phyloP scores from a whole-genome alignment of 1,284 basidiomycete species.

The Quambalaria eucalypti region DNA sequence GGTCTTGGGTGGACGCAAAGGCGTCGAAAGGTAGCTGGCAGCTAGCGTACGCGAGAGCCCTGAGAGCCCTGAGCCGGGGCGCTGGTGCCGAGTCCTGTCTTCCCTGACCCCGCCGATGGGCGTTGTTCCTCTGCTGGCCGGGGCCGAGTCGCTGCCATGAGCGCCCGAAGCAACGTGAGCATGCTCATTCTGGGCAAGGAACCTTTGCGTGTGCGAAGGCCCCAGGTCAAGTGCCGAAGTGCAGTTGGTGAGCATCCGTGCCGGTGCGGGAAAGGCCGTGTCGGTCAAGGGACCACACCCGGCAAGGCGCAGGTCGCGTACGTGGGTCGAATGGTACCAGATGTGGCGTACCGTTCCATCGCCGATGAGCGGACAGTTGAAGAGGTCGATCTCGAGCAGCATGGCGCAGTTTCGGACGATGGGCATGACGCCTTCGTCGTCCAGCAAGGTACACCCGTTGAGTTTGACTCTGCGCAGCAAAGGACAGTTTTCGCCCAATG shows the following conservation, averaged over 20 bases:
- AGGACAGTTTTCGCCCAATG: conserved; percentile 68
- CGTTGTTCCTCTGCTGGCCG: conserved; percentile 20
- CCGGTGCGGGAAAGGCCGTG: conserved; percentile 67
- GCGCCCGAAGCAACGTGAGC: background rate
- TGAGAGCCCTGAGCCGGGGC: background rate
- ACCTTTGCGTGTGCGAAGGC: background rate
- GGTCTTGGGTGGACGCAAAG: background rate
- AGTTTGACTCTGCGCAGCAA: conserved; percentile 58
- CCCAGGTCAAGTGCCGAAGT: background rate
- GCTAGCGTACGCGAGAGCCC: conserved; percentile 4
- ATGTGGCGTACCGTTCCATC: conserved; percentile 71
- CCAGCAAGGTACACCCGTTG: conserved; percentile 29
- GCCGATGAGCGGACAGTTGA: conserved; percentile 69
- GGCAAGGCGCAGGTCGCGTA: conserved; percentile 83
- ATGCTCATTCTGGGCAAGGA: background rate
- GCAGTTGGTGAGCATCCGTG: background rate
- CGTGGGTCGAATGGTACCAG: conserved; percentile 67
- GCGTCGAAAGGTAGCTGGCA: background rate
- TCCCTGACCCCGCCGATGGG: conserved; percentile 8
- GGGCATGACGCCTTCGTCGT: conserved; percentile 27
- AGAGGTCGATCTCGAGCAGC: conserved; percentile 86
- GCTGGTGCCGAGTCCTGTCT: no score
- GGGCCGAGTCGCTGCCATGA: conserved; percentile 18
- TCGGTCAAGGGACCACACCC: conserved; percentile 73
- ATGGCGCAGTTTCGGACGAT: conserved; percentile 59